Base-by-base conservation (phyloP, 2,329 filamentous ascomycete genomes). In the Myriosclerotinia duriaeana region DNA sequence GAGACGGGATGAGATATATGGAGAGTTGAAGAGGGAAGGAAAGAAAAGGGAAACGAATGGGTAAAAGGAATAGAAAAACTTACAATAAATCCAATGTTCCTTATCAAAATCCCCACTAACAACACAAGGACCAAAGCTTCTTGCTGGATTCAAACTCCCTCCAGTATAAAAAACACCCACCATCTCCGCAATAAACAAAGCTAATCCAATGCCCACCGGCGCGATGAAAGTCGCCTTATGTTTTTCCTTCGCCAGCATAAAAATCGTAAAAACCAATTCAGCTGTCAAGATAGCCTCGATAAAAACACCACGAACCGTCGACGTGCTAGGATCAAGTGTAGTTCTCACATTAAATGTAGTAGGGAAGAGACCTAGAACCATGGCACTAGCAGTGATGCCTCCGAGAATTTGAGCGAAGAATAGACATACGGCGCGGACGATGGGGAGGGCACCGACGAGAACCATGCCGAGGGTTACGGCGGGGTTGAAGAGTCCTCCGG, bases 401-500 rank as follows among this genome's bases (percentile, higher is more conserved):
- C 75, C 78, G 15, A 72, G 59, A 7, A 79, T 74, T 64, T 80
- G 78, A 1, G 76, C 73, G 9, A 76, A 48, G 64, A 77, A 74
- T 3, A 78, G 60, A 54, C 73, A 69, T 14, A 75, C 52, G 5
- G 74, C 76, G n/a, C 78, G 74, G 6, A 76, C 53, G 40, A 72
- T 61, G 5, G 75, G 72, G 6, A 79, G 66, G 11, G 75, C 77
- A 7, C 78, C 76, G 44, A 78, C 73, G 22, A 79, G 71, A 15
- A 72, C 72, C 74, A 79, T 75, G 15, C 74, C 78, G 5, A 79
- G 68, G 1, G 78, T 78, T 17, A 67, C 80, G 38, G 78, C 78
- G 0, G 82, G 82, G 65, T 84, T 85, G 73, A 84, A 84, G n/a
- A 83, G 75, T 5, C 82, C 82, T 22, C 82, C 82, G 0, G 79